Percentiles rank a stretch among this genome's conserved stretches.
These are phyloP conservation scores for Cutaneotrichosporon cyanovorans DNA, from an alignment of 1,284 basidiomycete species.

Conservation along the genomic window DNA sequence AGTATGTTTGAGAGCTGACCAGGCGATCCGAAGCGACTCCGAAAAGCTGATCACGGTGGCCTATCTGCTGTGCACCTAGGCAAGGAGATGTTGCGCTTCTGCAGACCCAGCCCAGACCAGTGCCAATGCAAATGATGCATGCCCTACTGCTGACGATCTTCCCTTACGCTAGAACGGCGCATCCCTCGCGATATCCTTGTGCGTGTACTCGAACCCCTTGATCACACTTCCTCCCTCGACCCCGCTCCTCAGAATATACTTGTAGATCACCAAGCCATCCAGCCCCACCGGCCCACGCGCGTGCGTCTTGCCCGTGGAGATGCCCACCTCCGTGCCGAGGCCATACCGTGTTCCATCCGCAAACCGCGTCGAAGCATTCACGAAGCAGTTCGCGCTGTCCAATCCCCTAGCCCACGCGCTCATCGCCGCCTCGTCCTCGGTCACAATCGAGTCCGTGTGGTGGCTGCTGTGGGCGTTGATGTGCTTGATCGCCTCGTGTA, in stretches of 20 bases:
- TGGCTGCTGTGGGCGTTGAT: conserved; percentile 91
- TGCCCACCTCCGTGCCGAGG: conserved; percentile 96
- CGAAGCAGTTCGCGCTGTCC: conserved; percentile 85
- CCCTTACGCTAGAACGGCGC: conserved; percentile 37
- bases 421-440: conserved; percentile 63
- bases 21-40: too few relatives aligned
- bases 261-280: conserved; percentile 90
- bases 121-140: too few relatives aligned
- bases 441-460: conserved; percentile 91
- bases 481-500: conserved; percentile 69
- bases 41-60: too few relatives aligned
- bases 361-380: conserved; percentile 92
- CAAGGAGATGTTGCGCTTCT: too few relatives aligned
- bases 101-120: too few relatives aligned
- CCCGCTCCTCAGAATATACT: conserved; percentile 77
- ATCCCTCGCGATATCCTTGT: conserved; percentile 48
- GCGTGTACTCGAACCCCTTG: conserved; percentile 58
- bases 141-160: too few relatives aligned
- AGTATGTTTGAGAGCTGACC: too few relatives aligned
- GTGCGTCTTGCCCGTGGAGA: conserved; percentile 92
- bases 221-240: conserved; percentile 67
- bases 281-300: conserved; percentile 94
- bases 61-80: too few relatives aligned
- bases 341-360: conserved; percentile 97
- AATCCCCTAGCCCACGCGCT: conserved; percentile 75